Conservation (phyloP, 768 basidiomycete genomes). For the Infundibulicybe gibba region DNA sequence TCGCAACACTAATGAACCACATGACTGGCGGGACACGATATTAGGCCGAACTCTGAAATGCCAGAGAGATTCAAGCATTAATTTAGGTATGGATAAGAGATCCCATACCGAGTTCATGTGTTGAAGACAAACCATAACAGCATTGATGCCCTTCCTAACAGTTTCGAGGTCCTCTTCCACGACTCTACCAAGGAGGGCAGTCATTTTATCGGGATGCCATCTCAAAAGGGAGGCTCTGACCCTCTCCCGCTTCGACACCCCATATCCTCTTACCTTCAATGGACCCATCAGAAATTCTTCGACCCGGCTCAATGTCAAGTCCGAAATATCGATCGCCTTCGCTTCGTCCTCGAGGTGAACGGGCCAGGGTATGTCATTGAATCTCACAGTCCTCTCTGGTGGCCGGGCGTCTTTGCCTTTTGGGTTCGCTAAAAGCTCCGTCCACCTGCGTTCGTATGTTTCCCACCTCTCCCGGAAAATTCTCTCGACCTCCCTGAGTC, state of each 20-base stretch:
- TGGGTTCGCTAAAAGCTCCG: constrained; percentile 21
- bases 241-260: constrained; percentile 43
- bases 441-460: constrained; percentile 54
- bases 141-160: constrained; percentile 43
- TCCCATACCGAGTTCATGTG: constrained; percentile 15
- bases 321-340: constrained; percentile 14
- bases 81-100: too few relatives aligned
- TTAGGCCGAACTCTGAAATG: too few relatives aligned
- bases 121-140: constrained; percentile 34
- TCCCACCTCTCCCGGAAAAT: constrained; percentile 40
- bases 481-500: constrained; percentile 38
- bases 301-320: constrained; percentile 36
- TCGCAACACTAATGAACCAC: too few relatives aligned
- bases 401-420: constrained; percentile 8
- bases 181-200: constrained; percentile 37
- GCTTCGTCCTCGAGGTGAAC: constrained; percentile 17
- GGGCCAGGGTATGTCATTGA: constrained; percentile 66
- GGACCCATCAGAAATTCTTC: constrained; percentile 48
- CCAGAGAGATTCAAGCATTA: too few relatives aligned
- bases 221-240: constrained; percentile 58
- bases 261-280: constrained; percentile 36
- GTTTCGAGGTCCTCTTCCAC: constrained; percentile 37
- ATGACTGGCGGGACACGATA: too few relatives aligned
- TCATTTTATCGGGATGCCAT: constrained; percentile 69
- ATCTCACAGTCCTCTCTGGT: constrained; percentile 23